These are phyloP conservation scores for Mycena sanguinolenta DNA, from an alignment of 768 basidiomycete species.

Conservation along the genomic window DNA sequence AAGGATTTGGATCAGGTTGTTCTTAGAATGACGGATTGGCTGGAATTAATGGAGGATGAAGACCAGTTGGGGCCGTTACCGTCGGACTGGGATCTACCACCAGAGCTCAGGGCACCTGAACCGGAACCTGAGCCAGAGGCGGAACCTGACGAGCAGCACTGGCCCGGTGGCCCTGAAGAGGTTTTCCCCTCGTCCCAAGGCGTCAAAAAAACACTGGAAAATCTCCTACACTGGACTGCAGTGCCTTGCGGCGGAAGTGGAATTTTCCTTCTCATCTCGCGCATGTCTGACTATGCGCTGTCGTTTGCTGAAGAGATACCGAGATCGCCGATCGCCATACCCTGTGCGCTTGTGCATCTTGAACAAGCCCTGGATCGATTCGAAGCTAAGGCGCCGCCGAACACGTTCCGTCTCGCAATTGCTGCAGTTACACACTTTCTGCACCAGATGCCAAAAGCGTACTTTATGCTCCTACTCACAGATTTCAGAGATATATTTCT, in stretches of 20 bases:
- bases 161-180: slow-evolving; percentile 13
- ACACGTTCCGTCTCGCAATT: slow-evolving; percentile 22
- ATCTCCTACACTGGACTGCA: slow-evolving; percentile 18
- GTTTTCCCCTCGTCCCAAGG: slow-evolving; percentile 7
- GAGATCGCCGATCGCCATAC: background rate
- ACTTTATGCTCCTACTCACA: slow-evolving; percentile 17
- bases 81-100: slow-evolving; percentile 1
- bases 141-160: slow-evolving; percentile 2
- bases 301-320: background rate
- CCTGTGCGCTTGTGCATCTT: slow-evolving; percentile 22
- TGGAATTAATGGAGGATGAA: background rate
- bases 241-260: slow-evolving; percentile 20
- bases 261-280: slow-evolving; percentile 23
- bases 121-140: background rate
- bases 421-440: slow-evolving; percentile 20
- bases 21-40: slow-evolving; percentile 14
- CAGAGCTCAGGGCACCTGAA: background rate
- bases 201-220: slow-evolving; percentile 4
- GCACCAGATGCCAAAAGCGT: slow-evolving; percentile 6
- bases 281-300: slow-evolving; percentile 14
- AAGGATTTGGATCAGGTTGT: slow-evolving; percentile 19
- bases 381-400: slow-evolving; percentile 1
- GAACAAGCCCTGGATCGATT: slow-evolving; percentile 18
- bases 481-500: slow-evolving; percentile 10
- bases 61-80: slow-evolving; percentile 19